These are phyloP conservation scores for Aegilops bicornis DNA, from an alignment of 176 grass and related monocot genomes.

Conservation along the genomic window DNA sequence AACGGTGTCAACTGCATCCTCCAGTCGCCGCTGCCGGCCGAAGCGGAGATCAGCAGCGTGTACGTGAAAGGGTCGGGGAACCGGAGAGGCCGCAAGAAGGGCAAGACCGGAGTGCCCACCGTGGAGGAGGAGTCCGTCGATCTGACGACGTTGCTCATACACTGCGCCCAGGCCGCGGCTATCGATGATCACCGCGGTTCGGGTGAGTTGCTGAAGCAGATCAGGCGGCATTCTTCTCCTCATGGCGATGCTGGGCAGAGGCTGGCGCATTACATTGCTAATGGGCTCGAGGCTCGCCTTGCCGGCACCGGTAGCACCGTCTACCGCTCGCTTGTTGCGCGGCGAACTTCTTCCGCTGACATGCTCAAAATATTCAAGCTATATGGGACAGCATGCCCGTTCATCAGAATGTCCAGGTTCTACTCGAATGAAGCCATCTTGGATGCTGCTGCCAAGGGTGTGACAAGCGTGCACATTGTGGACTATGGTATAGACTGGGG, in stretches of 20 bases:
- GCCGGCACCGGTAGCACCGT: conserved; percentile 38
- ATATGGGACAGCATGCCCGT: conserved; percentile 32
- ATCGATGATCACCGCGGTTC: conserved; percentile 38
- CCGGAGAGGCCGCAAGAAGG: conserved; percentile 39
- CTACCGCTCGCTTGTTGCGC: conserved; percentile 31
- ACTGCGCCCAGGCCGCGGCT: conserved; percentile 40
- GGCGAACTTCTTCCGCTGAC: conserved; percentile 15
- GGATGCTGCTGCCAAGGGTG: neutral
- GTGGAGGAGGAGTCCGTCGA: conserved; percentile 32
- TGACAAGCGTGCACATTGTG: conserved; percentile 32
- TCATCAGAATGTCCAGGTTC: conserved; percentile 7
- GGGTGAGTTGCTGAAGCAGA: conserved; percentile 30
- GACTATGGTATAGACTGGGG: conserved; percentile 35
- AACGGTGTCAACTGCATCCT: conserved; percentile 21
- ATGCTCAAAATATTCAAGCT: conserved; percentile 27
- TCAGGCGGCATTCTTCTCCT: conserved; percentile 38
- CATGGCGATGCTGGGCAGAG: conserved; percentile 34
- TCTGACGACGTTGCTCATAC: conserved; percentile 39
- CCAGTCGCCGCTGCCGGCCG: neutral
- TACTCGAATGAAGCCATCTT: conserved; percentile 28
- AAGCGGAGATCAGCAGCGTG: neutral
- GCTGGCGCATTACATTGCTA: conserved; percentile 42
- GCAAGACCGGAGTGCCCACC: neutral
- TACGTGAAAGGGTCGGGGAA: conserved; percentile 46
- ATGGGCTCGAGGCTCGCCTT: conserved; percentile 45